Base-by-base conservation (phyloP, 805 yeast genomes). In the Barnettozyma pratensis region DNA sequence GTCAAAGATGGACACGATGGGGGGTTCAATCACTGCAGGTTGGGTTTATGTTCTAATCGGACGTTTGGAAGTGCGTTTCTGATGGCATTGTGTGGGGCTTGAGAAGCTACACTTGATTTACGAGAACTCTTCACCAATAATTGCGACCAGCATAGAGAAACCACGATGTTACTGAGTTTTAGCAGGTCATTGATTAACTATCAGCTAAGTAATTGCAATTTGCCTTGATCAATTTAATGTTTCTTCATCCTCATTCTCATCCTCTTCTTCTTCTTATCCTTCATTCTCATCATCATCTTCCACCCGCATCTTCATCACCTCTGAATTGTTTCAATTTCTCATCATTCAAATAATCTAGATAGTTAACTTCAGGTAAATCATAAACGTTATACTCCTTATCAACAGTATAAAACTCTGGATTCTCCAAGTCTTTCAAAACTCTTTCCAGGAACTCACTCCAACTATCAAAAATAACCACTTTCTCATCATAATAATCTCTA, bases 401-500 rank as follows among this genome's bases (percentile, higher is more conserved):
- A 29, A 50, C 36, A 2, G 35, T 42, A 31, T 44, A 50, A n/a
- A 45, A 42, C 9, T 29, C 42, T 26, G 37, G 37, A 19, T 50
- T 35, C 14, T 47, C 35, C 14, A 50, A 27, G 25, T 47, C 44
- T 6, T 41, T 41, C 5, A 42, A 14, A 14, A 47, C 28, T 6
- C 31, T 19, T 12, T 34, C 31, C 1, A 50, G 26, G 28, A 47
- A 50, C 7, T 45, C 47, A 26, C 31, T 31, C 57, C 56, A 50
- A 12, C 11, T 36, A 7, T 46, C 41, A n/a, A 41, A 42, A 14
- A 45, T 29, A 6, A 49, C 54, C 19, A 44, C 31, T 29, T 46
- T 48, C 5, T 50, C 38, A 14, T 54, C 53, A 26, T 41, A 36
- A 36, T 46, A 46, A 25, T 53, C 56, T 31, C 51, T 51, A 4